Evolutionary conservation across 176 grass and related monocot species (phyloP).

Genomic region (Zoysia pacifica): DNA sequence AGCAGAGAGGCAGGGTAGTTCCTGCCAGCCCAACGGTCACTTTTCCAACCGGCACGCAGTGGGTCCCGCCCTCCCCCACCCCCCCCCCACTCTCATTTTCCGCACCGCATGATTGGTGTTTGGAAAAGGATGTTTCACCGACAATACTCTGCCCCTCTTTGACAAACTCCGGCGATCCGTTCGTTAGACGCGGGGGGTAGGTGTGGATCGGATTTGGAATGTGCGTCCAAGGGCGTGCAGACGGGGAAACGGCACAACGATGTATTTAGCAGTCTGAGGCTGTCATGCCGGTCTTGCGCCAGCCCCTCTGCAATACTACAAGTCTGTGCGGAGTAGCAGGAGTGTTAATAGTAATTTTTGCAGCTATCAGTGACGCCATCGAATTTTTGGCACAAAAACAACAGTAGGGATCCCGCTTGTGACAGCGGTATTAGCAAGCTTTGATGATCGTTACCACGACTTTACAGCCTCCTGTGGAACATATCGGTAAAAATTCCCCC

Average conservation of each 20-base stretch:
- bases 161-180: conserved; percentile 1
- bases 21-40: conserved; percentile 40
- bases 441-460: too few relatives aligned
- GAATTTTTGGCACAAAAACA: too few relatives aligned
- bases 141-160: conserved; percentile 8
- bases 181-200: background rate
- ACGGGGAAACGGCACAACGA: background rate
- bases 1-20: background rate
- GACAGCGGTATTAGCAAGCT: too few relatives aligned
- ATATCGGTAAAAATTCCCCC: too few relatives aligned
- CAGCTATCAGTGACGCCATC: too few relatives aligned
- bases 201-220: conserved; percentile 9
- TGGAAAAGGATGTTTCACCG: conserved; percentile 46
- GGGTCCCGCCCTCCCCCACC: conserved; percentile 18
- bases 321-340: too few relatives aligned
- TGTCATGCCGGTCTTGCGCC: background rate
- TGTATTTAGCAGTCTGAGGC: background rate
- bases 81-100: background rate
- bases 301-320: too few relatives aligned
- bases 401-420: too few relatives aligned
- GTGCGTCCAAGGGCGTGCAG: conserved; percentile 26
- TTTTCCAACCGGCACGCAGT: conserved; percentile 18
- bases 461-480: too few relatives aligned
- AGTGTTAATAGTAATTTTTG: too few relatives aligned
- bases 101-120: conserved; percentile 18